Evolutionary conservation across 371 early-diverging fungal species (phyloP), one percentile per base, ranked within the genome.

Genomic region (Batkoa obscura): DNA sequence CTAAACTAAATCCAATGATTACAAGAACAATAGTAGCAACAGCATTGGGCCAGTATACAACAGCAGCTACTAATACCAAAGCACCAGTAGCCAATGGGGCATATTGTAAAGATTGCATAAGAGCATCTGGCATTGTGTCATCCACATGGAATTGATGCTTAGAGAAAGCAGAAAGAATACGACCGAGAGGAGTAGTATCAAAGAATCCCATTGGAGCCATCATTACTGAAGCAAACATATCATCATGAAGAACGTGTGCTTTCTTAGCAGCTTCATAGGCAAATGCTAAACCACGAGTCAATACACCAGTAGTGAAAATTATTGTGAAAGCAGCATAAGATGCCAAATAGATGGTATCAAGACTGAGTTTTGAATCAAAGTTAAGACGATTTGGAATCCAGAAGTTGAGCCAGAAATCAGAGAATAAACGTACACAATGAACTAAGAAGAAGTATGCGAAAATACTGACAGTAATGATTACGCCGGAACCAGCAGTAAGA

Each of bases 141-240:
- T 88, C 89, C 3, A 81, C 71, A 15, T 72, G 64, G 58, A 75
- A 79, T 55, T 81, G 69, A 64, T 89, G 83, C 30, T 76, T 73
- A 32, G 84, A 78, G 57, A 88, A 88, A 34, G 75, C 73, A 45
- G 82, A 71, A 50, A 87, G 58, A 50, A 86, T 81, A 35, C 75
- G 73, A 36, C 85, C 86, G 15, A 82, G 64, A 2, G 84, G 90
- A 1, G 83, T 86, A 2, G 73, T 68, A 56, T 86, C 88, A 60
- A 84, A 89, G 62, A 79, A 88, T 2, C 71, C 63, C 80, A 84
- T 83, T 8, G 86, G 86, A 4, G 84, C 76, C 36, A 72, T 75
- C 64, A 79, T 54, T 9, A 72, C 63, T 1, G 55, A 59, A 62
- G 65, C 55, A 62, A 54, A 70, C 47, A 76, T 69, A 3, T 68